Evolutionary conservation across 345 rosid species (phyloP).

Genomic region (Salix arbutifolia): DNA sequence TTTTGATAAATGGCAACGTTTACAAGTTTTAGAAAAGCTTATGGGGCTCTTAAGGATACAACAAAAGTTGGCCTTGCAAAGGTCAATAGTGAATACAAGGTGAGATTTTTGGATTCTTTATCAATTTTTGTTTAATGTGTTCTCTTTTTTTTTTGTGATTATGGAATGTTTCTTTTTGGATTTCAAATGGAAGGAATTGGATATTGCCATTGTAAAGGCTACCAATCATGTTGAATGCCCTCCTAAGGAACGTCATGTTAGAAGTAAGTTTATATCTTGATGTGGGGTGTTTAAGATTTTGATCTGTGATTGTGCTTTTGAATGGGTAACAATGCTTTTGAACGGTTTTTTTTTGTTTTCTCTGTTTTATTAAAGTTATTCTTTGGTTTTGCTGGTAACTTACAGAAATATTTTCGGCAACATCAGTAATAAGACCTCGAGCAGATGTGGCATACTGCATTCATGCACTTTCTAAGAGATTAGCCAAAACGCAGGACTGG

Average conservation of each 20-base stretch:
- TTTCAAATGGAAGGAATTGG: constrained; percentile 49
- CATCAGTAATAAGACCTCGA: constrained; percentile 78
- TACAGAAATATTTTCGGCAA: constrained; percentile 79
- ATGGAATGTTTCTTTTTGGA: background rate
- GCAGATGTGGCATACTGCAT: constrained; percentile 97
- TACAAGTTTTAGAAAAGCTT: constrained; percentile 80
- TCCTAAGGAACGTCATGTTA: constrained; percentile 94
- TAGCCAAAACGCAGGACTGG: constrained; percentile 82
- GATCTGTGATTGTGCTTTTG: background rate
- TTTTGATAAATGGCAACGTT: constrained; percentile 63
- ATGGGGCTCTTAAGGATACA: constrained; percentile 93
- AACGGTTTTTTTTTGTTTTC: background rate
- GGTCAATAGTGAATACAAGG: constrained; percentile 98
- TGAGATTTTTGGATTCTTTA: constrained; percentile 2
- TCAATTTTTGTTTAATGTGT: background rate
- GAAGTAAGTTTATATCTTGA: constrained; percentile 45
- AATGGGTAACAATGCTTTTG: background rate
- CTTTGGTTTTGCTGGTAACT: background rate
- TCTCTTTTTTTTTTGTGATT: background rate
- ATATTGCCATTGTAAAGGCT: constrained; percentile 92
- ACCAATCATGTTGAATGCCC: constrained; percentile 94
- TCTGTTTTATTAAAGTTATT: background rate
- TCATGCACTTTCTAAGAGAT: constrained; percentile 76
- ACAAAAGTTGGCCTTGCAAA: constrained; percentile 98
- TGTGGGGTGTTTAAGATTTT: background rate